Conservation (phyloP, 1,284 basidiomycete genomes). For the Puccinia coronata region DNA sequence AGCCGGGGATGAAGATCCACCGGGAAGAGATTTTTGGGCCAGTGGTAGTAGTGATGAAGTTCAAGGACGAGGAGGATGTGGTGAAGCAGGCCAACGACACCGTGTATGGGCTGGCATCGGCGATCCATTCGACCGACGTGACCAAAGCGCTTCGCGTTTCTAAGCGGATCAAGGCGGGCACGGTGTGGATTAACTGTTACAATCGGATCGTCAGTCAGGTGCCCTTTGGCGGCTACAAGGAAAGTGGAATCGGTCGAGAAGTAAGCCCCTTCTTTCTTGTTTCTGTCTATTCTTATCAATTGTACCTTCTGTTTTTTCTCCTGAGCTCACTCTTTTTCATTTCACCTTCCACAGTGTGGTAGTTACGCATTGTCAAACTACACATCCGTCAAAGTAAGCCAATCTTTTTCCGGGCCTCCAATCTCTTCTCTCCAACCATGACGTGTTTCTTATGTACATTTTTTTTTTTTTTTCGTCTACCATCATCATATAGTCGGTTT, state of each 20-base stretch:
- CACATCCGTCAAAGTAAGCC: constrained; percentile 37
- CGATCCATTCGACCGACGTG: constrained; percentile 80
- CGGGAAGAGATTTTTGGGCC: constrained; percentile 68
- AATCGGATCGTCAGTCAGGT: constrained; percentile 69
- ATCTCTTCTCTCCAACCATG: neutral
- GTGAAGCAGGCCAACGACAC: constrained; percentile 80
- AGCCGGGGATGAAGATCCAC: constrained; percentile 79
- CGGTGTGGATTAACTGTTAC: constrained; percentile 76
- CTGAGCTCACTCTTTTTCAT: neutral
- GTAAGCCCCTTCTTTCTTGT: neutral
- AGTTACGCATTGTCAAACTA: constrained; percentile 45
- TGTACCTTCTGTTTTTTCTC: neutral
- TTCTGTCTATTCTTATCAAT: neutral
- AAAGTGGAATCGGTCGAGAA: constrained; percentile 52
- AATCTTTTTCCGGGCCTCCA: neutral
- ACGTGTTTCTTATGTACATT: neutral
- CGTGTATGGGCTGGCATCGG: constrained; percentile 78
- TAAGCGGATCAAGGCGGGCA: constrained; percentile 77
- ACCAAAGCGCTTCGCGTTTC: constrained; percentile 73
- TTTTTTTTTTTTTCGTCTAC: too few species aligned
- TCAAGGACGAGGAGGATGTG: constrained; percentile 67
- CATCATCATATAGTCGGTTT: constrained; percentile 2
- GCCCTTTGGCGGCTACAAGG: constrained; percentile 88
- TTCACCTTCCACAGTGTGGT: constrained; percentile 2
- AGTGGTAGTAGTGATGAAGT: constrained; percentile 65